phyloP scores from a whole-genome alignment of 2,329 filamentous ascomycete species.

The Orbilia brochopaga region DNA sequence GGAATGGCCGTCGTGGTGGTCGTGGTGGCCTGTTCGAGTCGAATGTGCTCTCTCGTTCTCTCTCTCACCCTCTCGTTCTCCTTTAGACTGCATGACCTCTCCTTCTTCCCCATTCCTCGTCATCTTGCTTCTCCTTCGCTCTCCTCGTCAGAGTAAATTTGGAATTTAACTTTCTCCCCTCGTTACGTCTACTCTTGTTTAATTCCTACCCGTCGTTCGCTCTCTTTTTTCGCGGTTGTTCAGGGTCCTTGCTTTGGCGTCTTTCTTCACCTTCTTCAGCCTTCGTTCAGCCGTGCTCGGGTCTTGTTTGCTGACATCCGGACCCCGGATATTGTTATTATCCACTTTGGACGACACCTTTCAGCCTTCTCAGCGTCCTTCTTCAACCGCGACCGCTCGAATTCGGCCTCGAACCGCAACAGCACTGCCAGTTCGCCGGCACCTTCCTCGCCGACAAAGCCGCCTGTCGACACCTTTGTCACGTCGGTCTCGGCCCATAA shows the following conservation, averaged over 20 bases:
- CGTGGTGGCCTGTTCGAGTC: neutral
- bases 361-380: conserved; percentile 40
- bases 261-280: conserved; percentile 11
- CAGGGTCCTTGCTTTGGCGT: conserved; percentile 17
- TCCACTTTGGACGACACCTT: conserved; percentile 2
- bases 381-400: conserved; percentile 54
- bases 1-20: neutral
- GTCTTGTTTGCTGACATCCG: conserved; percentile 9
- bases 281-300: neutral
- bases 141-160: conserved; percentile 8
- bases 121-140: conserved; percentile 4
- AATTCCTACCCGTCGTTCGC: neutral
- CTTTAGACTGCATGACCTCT: conserved; percentile 19
- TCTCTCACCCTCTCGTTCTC: conserved; percentile 17
- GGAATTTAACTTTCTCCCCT: neutral
- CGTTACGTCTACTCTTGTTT: conserved; percentile 12
- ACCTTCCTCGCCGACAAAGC: conserved; percentile 40
- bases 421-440: neutral
- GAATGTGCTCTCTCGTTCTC: too few relatives aligned
- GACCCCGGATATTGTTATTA: neutral
- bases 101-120: conserved; percentile 5
- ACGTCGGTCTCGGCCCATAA: conserved; percentile 51
- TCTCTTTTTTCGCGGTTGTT: conserved; percentile 10
- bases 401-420: conserved; percentile 35
- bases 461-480: conserved; percentile 43